Evolutionary conservation across 148 eudicot species (phyloP).

Genomic region (Nepenthes gracilis): DNA sequence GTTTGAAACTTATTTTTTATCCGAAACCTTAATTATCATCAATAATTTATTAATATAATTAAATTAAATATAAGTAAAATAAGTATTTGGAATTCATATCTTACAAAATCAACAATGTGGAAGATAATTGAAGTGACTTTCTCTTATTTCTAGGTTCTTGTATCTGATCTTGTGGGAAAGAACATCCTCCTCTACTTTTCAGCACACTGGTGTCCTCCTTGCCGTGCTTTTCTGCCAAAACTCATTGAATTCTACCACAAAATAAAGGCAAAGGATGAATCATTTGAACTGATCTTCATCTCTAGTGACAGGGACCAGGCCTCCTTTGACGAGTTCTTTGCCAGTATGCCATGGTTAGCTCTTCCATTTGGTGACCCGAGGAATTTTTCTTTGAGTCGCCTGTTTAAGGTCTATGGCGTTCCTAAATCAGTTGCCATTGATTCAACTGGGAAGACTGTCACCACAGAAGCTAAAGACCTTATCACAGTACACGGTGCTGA

Average conservation of each 20-base stretch:
- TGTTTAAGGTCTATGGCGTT: constrained; percentile 47
- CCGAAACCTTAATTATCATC: too few species aligned
- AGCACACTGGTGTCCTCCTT: constrained; percentile 79
- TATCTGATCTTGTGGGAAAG: constrained; percentile 60
- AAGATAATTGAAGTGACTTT: background rate
- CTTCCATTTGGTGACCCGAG: constrained; percentile 52
- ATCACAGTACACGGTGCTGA: constrained; percentile 38
- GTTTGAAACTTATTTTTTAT: too few species aligned
- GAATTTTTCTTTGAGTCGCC: constrained; percentile 21
- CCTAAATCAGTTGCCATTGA: constrained; percentile 51
- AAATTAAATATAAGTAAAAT: too few species aligned
- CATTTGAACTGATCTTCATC: constrained; percentile 56
- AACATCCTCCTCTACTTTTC: constrained; percentile 56
- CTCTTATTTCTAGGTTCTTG: constrained; percentile 27
- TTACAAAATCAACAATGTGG: too few species aligned
- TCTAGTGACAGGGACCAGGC: constrained; percentile 51
- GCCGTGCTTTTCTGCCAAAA: constrained; percentile 59
- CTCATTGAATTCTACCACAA: constrained; percentile 41
- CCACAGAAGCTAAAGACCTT: constrained; percentile 45
- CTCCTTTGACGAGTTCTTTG: constrained; percentile 45
- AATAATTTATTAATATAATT: too few species aligned
- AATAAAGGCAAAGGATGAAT: constrained; percentile 34
- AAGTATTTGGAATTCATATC: too few species aligned
- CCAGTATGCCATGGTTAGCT: constrained; percentile 67
- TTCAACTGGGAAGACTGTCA: constrained; percentile 37